phyloP scores from a whole-genome alignment of 2,329 filamentous ascomycete genomes.

The Huntiella decipiens region DNA sequence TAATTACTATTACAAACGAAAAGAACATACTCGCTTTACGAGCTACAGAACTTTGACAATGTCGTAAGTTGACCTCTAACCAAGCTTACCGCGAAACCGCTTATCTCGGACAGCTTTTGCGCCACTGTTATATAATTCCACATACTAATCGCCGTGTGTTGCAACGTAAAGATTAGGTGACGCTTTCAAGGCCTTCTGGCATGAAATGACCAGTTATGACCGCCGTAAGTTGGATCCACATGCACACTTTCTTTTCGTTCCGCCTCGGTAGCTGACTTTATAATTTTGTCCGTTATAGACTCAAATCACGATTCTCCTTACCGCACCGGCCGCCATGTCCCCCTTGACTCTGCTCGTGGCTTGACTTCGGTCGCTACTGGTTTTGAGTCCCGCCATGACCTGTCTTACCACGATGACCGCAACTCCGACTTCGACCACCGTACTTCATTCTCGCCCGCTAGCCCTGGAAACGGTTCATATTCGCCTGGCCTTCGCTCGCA shows the following conservation, averaged over 20 bases:
- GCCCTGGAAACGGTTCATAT: slow-evolving; percentile 52
- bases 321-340: slow-evolving; percentile 75
- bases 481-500: slow-evolving; percentile 78
- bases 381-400: slow-evolving; percentile 70
- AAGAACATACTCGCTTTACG: too few relatives aligned
- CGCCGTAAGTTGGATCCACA: slow-evolving; percentile 31
- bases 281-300: slow-evolving; percentile 34
- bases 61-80: slow-evolving; percentile 4
- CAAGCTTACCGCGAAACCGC: too few relatives aligned
- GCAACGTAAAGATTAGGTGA: slow-evolving; percentile 35
- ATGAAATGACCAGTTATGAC: slow-evolving; percentile 62
- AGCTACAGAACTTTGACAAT: background rate
- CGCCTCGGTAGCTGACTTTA: background rate
- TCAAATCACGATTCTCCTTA: slow-evolving; percentile 87
- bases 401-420: slow-evolving; percentile 47
- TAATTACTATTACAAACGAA: too few relatives aligned
- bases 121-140: background rate
- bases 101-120: too few relatives aligned
- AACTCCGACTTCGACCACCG: slow-evolving; percentile 18
- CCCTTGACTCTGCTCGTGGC: slow-evolving; percentile 64
- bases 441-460: slow-evolving; percentile 26
- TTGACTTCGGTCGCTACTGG: slow-evolving; percentile 80
- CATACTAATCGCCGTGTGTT: background rate
- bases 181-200: slow-evolving; percentile 84
- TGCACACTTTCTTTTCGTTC: background rate